Evolutionary conservation across 768 basidiomycete species (phyloP).

Genomic region (Agrocybe praecox): DNA sequence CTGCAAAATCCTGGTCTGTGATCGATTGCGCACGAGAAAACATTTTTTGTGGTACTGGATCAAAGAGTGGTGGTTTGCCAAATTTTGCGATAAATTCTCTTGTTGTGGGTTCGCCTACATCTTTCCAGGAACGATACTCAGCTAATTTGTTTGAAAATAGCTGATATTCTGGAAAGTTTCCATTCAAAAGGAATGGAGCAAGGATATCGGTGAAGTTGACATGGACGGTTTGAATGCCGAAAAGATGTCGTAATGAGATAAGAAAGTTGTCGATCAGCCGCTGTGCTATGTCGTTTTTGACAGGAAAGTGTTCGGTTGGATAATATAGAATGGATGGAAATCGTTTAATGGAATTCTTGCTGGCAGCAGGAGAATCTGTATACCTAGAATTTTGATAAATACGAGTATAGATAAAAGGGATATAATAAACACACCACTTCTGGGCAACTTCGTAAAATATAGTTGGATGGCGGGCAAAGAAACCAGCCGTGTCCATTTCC

Average conservation of each 20-base stretch:
- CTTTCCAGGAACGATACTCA: slow-evolving; percentile 37
- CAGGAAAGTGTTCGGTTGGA: slow-evolving; percentile 37
- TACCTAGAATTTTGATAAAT: slow-evolving; percentile 25
- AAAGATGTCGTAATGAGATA: slow-evolving; percentile 21
- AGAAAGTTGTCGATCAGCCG: slow-evolving; percentile 31
- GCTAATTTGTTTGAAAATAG: slow-evolving; percentile 31
- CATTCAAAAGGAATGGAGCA: slow-evolving; percentile 29
- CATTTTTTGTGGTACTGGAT: slow-evolving; percentile 32
- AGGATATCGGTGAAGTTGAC: slow-evolving; percentile 31
- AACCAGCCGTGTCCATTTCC: slow-evolving; percentile 42
- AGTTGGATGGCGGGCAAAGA: slow-evolving; percentile 34
- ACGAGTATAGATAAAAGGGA: background rate
- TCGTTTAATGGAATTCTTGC: slow-evolving; percentile 20
- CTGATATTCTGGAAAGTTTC: slow-evolving; percentile 30
- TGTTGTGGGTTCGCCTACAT: slow-evolving; percentile 34
- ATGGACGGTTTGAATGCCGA: slow-evolving; percentile 25
- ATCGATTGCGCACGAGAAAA: slow-evolving; percentile 28
- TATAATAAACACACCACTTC: slow-evolving; percentile 26
- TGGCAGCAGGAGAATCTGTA: slow-evolving; percentile 27
- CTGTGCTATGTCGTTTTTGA: slow-evolving; percentile 32
- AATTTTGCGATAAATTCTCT: slow-evolving; percentile 22
- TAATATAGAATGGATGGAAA: slow-evolving; percentile 34
- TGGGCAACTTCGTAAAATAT: slow-evolving; percentile 29
- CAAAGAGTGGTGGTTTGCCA: slow-evolving; percentile 27
- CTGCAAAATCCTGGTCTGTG: slow-evolving; percentile 26